phyloP scores from a whole-genome alignment of 2,329 filamentous ascomycete genomes.

The Penicillium aurantiogriseum region DNA sequence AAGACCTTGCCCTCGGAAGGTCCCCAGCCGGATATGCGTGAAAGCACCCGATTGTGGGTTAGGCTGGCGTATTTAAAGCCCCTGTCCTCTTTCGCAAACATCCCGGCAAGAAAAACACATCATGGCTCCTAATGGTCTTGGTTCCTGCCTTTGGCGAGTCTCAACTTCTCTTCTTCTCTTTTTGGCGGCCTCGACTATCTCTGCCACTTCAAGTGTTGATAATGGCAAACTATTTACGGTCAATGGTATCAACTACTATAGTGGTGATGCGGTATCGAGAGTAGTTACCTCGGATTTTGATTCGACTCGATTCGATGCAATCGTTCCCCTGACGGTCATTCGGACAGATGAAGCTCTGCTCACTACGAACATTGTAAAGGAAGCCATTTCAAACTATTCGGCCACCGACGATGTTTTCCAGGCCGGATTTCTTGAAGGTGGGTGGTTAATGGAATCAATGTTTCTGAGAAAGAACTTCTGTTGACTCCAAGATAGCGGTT shows the following conservation, averaged over 20 bases:
- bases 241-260: constrained; percentile 36
- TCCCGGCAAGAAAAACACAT: not conserved
- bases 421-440: constrained; percentile 12
- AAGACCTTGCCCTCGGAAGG: not conserved
- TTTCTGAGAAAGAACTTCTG: not conserved
- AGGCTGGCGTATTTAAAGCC: not conserved
- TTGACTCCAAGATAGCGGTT: constrained; percentile 1
- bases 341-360: not conserved
- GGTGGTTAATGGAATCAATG: not conserved
- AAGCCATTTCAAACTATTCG: constrained; percentile 13
- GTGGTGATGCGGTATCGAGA: constrained; percentile 18
- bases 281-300: constrained; percentile 2
- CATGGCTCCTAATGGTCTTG: not conserved
- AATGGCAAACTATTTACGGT: constrained; percentile 19
- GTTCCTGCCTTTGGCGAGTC: not conserved
- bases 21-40: not conserved
- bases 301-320: constrained; percentile 4
- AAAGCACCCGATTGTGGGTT: not conserved
- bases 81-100: not conserved
- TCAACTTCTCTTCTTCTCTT: not conserved
- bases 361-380: not conserved
- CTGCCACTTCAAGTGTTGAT: constrained; percentile 1
- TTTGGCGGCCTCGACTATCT: not conserved
- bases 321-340: constrained; percentile 21
- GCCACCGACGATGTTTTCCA: constrained; percentile 21